A percentile compares a stretch with the other conserved stretches of the same genome.
These are phyloP conservation scores for Saccharomycopsis schoenii DNA, from an alignment of 805 yeast species.

Conservation along the genomic window DNA sequence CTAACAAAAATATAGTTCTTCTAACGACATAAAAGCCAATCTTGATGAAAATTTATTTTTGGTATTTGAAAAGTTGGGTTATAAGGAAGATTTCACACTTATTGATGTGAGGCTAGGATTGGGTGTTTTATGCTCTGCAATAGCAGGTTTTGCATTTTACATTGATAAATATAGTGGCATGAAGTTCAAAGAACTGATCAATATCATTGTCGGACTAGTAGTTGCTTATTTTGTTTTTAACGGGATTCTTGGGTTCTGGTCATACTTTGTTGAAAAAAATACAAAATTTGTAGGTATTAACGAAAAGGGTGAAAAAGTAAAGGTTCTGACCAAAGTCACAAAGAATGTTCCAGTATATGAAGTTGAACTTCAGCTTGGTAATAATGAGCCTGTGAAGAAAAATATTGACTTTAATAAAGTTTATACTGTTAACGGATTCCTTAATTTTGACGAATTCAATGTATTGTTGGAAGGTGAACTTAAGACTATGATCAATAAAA, in stretches of 20 bases:
- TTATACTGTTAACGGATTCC: constrained; percentile 38
- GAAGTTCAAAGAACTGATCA: constrained; percentile 32
- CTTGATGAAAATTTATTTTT: constrained; percentile 39
- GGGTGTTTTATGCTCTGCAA: constrained; percentile 37
- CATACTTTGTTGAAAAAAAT: constrained; percentile 30
- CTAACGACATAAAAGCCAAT: constrained; percentile 36
- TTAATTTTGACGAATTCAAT: constrained; percentile 29
- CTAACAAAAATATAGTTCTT: constrained; percentile 28
- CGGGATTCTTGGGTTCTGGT: constrained; percentile 27
- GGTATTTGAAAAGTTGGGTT: constrained; percentile 35
- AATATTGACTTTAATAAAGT: constrained; percentile 31
- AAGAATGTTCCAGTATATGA: constrained; percentile 37
- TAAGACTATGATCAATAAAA: constrained; percentile 8
- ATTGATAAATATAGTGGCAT: constrained; percentile 35
- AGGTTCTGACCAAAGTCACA: constrained; percentile 30
- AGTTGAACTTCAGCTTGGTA: constrained; percentile 24
- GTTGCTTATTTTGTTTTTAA: constrained; percentile 31
- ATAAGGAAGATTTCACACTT: constrained; percentile 35
- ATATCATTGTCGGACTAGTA: constrained; percentile 29
- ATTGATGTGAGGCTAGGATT: constrained; percentile 39
- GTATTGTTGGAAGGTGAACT: constrained; percentile 21
- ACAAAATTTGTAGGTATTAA: constrained; percentile 36
- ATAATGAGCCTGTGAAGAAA: constrained; percentile 16
- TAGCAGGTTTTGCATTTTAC: constrained; percentile 37
- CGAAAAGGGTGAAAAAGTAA: constrained; percentile 22